Evolutionary conservation across 208 protist genomes (phyloP).

Genomic region (Trypanosoma melophagium): DNA sequence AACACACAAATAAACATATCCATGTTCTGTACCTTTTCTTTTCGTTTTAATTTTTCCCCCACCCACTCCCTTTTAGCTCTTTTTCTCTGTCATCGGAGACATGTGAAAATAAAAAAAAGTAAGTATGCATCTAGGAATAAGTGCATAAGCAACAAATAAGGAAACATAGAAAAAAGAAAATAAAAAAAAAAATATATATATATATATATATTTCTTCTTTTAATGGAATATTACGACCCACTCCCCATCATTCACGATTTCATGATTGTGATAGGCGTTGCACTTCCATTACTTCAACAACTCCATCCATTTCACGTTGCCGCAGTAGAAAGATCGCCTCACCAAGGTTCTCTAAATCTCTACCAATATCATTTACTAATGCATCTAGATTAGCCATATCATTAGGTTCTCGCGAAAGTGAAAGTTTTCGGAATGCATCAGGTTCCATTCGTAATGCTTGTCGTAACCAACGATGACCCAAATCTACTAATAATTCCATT

Average conservation of each 20-base stretch:
- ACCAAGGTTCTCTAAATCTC: conserved; percentile 52
- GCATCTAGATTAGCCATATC: conserved; percentile 36
- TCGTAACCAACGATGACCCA: conserved; percentile 65
- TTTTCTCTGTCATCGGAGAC: neutral
- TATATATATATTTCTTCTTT: conserved; percentile 2
- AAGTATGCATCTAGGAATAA: no score
- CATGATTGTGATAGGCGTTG: neutral
- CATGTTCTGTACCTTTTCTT: no score
- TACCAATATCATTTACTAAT: conserved; percentile 45
- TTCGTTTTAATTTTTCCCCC: neutral
- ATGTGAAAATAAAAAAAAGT: no score
- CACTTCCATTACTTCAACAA: conserved; percentile 48
- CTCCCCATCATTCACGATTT: neutral
- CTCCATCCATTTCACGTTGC: conserved; percentile 36
- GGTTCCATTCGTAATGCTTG: conserved; percentile 57
- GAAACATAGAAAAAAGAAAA: no score
- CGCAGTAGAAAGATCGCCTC: conserved; percentile 40
- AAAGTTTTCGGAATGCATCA: conserved; percentile 43
- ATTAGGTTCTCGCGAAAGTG: conserved; percentile 28
- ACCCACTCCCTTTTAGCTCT: neutral
- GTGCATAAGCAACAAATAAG: no score
- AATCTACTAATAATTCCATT: conserved; percentile 46
- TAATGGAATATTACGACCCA: neutral
- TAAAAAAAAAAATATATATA: conserved; percentile 3
- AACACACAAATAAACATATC: no score